phyloP scores from a whole-genome alignment of 148 eudicot genomes.

The Bassia scoparia region DNA sequence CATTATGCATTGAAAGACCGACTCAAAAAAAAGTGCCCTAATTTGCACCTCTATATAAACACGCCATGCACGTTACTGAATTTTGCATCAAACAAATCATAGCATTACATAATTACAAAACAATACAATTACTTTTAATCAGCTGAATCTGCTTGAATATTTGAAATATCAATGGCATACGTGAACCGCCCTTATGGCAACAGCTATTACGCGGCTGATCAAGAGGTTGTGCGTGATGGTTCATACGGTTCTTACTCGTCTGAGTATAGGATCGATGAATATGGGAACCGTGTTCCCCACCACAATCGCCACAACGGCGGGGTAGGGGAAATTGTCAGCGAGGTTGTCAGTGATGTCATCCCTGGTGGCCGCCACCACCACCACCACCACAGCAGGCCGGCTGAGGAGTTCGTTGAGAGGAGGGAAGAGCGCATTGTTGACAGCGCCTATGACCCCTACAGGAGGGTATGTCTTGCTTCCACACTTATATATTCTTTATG shows the following conservation, averaged over 20 bases:
- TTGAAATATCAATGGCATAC: slow-evolving; percentile 17
- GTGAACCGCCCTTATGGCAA: slow-evolving; percentile 10
- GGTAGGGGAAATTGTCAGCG: neutral
- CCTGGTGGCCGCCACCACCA: slow-evolving; percentile 6
- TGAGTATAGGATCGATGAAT: slow-evolving; percentile 14
- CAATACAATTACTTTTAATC: too few relatives aligned
- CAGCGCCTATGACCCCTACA: slow-evolving; percentile 15
- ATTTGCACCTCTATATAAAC: slow-evolving; percentile 10
- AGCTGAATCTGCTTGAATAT: too few relatives aligned
- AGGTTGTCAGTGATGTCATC: slow-evolving; percentile 4
- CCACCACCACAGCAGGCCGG: slow-evolving; percentile 5
- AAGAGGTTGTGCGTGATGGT: slow-evolving; percentile 15
- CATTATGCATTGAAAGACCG: too few relatives aligned
- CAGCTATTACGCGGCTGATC: slow-evolving; percentile 19
- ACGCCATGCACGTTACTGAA: neutral
- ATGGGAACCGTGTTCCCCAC: slow-evolving; percentile 8
- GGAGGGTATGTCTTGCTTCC: slow-evolving; percentile 6
- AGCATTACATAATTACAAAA: neutral
- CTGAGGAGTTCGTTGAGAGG: slow-evolving; percentile 21
- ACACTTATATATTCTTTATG: too few relatives aligned
- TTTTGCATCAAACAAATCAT: slow-evolving; percentile 1
- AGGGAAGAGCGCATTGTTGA: slow-evolving; percentile 20
- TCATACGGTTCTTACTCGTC: slow-evolving; percentile 15
- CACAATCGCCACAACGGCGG: slow-evolving; percentile 3
- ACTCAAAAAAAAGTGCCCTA: slow-evolving; percentile 9